A percentile compares a stretch with the other conserved stretches of the same genome.
Conservation (phyloP, 805 yeast genomes). For the Metschnikowia matae region DNA sequence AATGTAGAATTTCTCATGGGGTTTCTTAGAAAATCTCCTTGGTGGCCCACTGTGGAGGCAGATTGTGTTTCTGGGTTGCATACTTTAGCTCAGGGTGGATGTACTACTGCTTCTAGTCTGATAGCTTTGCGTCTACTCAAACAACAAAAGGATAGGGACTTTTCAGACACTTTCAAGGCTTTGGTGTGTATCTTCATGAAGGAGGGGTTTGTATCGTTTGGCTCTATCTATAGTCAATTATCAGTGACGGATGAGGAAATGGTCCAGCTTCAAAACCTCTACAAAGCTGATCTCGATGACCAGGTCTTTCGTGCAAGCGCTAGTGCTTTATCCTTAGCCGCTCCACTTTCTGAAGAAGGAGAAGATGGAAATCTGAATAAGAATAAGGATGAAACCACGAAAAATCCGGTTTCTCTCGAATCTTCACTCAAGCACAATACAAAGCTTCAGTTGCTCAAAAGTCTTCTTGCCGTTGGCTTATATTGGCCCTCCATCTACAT, state of each 20-base stretch:
- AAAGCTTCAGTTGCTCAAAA: slow-evolving; percentile 43
- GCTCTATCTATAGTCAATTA: slow-evolving; percentile 53
- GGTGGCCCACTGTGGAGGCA: slow-evolving; percentile 57
- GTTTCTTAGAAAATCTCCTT: slow-evolving; percentile 51
- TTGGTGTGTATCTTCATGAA: slow-evolving; percentile 57
- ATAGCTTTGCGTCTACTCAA: slow-evolving; percentile 44
- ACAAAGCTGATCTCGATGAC: slow-evolving; percentile 47
- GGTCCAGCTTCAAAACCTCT: slow-evolving; percentile 37
- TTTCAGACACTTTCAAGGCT: slow-evolving; percentile 42
- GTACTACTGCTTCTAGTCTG: slow-evolving; percentile 49
- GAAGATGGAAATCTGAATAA: slow-evolving; percentile 30
- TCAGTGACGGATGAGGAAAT: slow-evolving; percentile 50
- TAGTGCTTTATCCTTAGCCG: slow-evolving; percentile 83
- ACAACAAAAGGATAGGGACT: slow-evolving; percentile 26
- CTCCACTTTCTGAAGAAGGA: slow-evolving; percentile 70
- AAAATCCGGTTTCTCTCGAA: slow-evolving; percentile 11
- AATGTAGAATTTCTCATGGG: slow-evolving; percentile 45
- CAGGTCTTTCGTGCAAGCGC: slow-evolving; percentile 60
- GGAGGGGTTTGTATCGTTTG: slow-evolving; percentile 61
- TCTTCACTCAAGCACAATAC: slow-evolving; percentile 21
- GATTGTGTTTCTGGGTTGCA: slow-evolving; percentile 29
- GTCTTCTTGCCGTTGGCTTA: slow-evolving; percentile 55
- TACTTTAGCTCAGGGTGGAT: slow-evolving; percentile 48
- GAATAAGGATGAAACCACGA: slow-evolving; percentile 5
- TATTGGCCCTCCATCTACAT: slow-evolving; percentile 59